Conservation (phyloP, 2,329 filamentous ascomycete genomes). For the Arthrobotrys iridis region DNA sequence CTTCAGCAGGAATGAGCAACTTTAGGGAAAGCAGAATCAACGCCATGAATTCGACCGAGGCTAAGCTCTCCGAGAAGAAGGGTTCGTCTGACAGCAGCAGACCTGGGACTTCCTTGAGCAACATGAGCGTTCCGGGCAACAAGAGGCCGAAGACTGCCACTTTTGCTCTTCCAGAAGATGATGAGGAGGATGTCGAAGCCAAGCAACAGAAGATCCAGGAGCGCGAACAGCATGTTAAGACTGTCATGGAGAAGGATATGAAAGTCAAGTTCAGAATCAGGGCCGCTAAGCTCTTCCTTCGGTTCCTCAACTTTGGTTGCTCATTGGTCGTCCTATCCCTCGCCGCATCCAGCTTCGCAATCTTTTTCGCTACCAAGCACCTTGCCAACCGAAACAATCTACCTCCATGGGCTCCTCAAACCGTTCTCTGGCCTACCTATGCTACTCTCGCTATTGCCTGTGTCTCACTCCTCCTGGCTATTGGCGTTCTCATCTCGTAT, state of each 20-base stretch:
- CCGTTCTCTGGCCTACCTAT: conserved; percentile 88
- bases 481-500: conserved; percentile 85
- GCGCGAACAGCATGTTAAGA: conserved; percentile 61
- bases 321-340: conserved; percentile 93
- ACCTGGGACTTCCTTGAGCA: conserved; percentile 32
- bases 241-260: conserved; percentile 64
- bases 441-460: conserved; percentile 80
- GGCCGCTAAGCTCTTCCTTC: conserved; percentile 92
- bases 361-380: conserved; percentile 86
- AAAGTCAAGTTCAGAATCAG: conserved; percentile 80
- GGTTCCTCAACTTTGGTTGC: conserved; percentile 95
- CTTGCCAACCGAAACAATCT: conserved; percentile 81
- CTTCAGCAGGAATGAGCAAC: conserved; percentile 18
- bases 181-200: conserved; percentile 74
- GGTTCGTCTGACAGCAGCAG: conserved; percentile 77
- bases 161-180: conserved; percentile 85
- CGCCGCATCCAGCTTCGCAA: conserved; percentile 84
- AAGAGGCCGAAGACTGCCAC: conserved; percentile 84
- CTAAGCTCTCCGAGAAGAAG: conserved; percentile 67
- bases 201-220: conserved; percentile 3
- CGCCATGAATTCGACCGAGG: conserved; percentile 82
- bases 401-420: conserved; percentile 82
- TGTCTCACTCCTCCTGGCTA: conserved; percentile 80
- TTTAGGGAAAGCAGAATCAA: conserved; percentile 64
- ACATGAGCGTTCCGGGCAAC: neutral